Conservation (phyloP, 345 rosid genomes). For the Salix caprea region DNA sequence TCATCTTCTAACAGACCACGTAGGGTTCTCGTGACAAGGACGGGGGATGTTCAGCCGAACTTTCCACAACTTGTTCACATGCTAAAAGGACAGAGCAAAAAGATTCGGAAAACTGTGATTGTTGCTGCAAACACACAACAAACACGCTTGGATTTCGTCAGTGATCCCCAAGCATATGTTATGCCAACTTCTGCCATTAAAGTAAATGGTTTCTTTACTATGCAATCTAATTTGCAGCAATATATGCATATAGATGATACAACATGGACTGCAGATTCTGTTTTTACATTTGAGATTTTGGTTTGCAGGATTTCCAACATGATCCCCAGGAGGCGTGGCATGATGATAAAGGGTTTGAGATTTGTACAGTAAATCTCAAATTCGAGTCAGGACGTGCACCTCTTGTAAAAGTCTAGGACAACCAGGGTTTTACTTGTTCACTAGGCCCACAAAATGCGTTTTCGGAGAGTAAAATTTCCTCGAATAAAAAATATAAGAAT, state of each 20-base stretch:
- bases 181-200: background rate
- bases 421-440: too few species aligned
- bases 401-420: too few species aligned
- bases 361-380: too few species aligned
- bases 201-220: background rate
- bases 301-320: slow-evolving; percentile 51
- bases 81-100: slow-evolving; percentile 24
- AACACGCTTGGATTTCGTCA: slow-evolving; percentile 9
- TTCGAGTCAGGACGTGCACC: too few species aligned
- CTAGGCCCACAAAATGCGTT: too few species aligned
- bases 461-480: too few species aligned
- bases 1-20: background rate
- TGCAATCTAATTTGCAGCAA: too few species aligned
- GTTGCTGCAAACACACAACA: slow-evolving; percentile 33
- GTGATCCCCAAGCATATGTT: slow-evolving; percentile 44
- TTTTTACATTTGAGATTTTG: background rate
- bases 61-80: slow-evolving; percentile 40
- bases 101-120: slow-evolving; percentile 25
- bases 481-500: background rate
- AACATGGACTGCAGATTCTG: background rate
- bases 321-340: background rate
- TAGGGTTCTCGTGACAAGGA: slow-evolving; percentile 47
- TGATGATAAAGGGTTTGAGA: too few species aligned
- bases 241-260: too few species aligned
- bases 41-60: slow-evolving; percentile 38